Evolutionary conservation across 2,329 filamentous ascomycete genomes (phyloP).

Genomic region (Cladosporium phlei): DNA sequence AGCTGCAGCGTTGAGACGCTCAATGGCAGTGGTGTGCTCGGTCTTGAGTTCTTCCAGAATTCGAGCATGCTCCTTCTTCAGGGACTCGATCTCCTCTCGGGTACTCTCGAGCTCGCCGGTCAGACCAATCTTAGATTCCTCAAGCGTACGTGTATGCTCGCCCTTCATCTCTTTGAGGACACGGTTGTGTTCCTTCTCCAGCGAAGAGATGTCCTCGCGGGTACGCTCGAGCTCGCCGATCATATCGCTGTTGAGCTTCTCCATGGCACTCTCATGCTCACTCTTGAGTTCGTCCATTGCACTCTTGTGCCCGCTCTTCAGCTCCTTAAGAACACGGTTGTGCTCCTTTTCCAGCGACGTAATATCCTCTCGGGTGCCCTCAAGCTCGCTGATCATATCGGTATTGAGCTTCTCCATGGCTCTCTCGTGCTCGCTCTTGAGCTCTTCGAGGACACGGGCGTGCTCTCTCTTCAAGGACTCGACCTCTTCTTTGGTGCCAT

Average conservation of each 20-base stretch:
- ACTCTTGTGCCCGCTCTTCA: neutral
- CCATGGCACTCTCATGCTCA: slow-evolving; percentile 14
- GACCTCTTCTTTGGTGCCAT: slow-evolving; percentile 19
- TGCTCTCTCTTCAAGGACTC: slow-evolving; percentile 19
- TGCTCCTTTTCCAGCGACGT: slow-evolving; percentile 11
- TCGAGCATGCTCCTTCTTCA: slow-evolving; percentile 12
- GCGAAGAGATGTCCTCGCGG: no score
- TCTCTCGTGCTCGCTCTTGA: slow-evolving; percentile 4
- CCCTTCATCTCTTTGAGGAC: neutral
- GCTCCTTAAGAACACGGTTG: neutral
- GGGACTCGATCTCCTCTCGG: neutral
- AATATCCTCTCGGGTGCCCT: neutral
- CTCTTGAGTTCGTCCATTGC: slow-evolving; percentile 19
- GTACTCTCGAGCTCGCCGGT: neutral
- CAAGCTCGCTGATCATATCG: neutral
- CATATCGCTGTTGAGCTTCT: neutral
- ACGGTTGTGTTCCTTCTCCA: slow-evolving; percentile 6
- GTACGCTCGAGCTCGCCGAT: slow-evolving; percentile 6
- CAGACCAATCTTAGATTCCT: slow-evolving; percentile 1
- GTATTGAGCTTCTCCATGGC: slow-evolving; percentile 5
- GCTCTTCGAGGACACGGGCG: slow-evolving; percentile 7
- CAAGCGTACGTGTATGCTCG: neutral
- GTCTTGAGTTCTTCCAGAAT: slow-evolving; percentile 8
- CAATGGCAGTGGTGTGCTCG: slow-evolving; percentile 15
- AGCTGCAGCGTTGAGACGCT: slow-evolving; percentile 14